phyloP scores from a whole-genome alignment of 306 rosid species.

The Fragaria nilgerrensis region DNA sequence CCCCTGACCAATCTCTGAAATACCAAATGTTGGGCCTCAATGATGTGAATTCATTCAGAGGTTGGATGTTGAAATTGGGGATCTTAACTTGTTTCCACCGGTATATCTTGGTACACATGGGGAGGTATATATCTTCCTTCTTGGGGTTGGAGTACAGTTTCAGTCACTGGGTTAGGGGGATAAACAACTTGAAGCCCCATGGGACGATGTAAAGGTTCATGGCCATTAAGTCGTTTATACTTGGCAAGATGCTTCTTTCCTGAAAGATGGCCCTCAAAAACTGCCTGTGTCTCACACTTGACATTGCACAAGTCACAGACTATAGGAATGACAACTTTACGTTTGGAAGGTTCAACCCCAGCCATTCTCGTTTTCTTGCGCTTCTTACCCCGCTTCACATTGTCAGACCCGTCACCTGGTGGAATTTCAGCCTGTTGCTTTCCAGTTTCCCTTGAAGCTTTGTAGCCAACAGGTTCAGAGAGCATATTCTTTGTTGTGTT shows the following conservation, averaged over 20 bases:
- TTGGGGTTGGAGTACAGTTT: neutral
- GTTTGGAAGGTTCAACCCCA: neutral
- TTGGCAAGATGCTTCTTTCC: neutral
- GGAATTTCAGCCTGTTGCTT: neutral
- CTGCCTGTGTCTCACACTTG: neutral
- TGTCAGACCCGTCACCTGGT: neutral
- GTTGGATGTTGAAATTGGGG: neutral
- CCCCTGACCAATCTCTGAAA: neutral
- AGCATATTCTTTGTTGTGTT: neutral
- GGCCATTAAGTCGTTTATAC: neutral
- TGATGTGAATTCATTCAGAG: neutral
- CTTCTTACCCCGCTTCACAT: slow-evolving; percentile 14
- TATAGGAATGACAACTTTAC: neutral
- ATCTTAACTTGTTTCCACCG: neutral
- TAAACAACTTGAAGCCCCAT: slow-evolving; percentile 10
- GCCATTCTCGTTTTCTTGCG: neutral
- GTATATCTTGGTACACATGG: slow-evolving; percentile 12
- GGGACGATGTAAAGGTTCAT: neutral
- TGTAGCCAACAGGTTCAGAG: neutral
- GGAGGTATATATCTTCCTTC: slow-evolving; percentile 15
- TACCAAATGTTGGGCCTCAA: neutral
- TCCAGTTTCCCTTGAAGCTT: neutral
- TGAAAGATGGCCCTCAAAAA: neutral
- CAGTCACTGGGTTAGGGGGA: neutral
- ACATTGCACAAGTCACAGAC: slow-evolving; percentile 3